Base-by-base conservation (phyloP, 768 basidiomycete genomes). In the Tricholoma sp. region DNA sequence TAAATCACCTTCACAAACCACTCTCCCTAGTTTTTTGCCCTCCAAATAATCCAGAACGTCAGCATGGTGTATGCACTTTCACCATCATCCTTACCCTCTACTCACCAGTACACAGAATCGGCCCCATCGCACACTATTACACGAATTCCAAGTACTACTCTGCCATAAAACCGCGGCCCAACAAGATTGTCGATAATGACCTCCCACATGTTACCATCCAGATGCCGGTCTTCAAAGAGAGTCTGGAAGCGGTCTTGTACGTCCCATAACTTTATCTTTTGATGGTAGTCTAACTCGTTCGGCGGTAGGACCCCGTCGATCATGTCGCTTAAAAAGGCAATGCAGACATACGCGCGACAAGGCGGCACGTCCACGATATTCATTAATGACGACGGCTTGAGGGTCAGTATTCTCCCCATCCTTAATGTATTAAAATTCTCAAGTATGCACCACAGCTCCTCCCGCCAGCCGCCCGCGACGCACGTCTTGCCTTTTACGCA, bases 221-320 rank as follows among this genome's bases (percentile, higher is more conserved):
- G 70, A 83, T 94, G 82, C 80, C 92, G 0, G 91, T 94, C 28
- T 94, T 92, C 75, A 93, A 91, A 62, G 89, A 91, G 66, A 82
- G 81, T 60, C 70, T 91, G 31, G 79, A 83, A 29, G 70, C 79
- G 36, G 89, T 89, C 0, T 79, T 91, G 81, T 87, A 59, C 60
- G 82, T 74, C 13, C 49, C 12, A 45, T 50, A 10, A 37, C 53
- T 53, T 39, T 29, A 28, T 13, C 41, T 36, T 7, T 49, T 4
- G 24, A 13, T 39, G 2, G 7, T 10, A 29, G 9, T 18, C 13
- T 52, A 45, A 42, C 48, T 13, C 33, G 20, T 24, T 6, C n/a
- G 50, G 13, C 41, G 31, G 20, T 53, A 86, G 85, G 52, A 71
- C 80, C 0, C 89, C 89, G 0, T 87, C 85, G 5, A 84, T 94